Evolutionary conservation across 805 yeast species (phyloP).

Genomic region (Teunomyces aglyptinius): DNA sequence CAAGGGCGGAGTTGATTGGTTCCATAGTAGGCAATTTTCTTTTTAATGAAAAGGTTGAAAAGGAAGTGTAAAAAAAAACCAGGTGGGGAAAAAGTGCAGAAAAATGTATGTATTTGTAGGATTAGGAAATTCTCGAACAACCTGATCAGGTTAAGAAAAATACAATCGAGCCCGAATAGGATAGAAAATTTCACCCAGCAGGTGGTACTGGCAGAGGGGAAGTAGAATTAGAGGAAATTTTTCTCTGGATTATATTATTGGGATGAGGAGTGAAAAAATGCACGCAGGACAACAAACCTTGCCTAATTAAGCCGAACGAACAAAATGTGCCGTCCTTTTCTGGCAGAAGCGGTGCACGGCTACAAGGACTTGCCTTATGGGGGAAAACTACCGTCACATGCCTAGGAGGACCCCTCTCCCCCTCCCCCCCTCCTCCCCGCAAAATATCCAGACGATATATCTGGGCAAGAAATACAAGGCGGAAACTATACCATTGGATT

Average conservation of each 20-base stretch:
- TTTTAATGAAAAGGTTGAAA: background rate
- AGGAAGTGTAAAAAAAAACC: background rate
- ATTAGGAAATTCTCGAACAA: background rate
- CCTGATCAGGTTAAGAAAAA: slow-evolving; percentile 3
- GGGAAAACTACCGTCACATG: background rate
- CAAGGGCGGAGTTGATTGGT: slow-evolving; percentile 25
- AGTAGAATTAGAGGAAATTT: background rate
- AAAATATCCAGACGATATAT: no score
- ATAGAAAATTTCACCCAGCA: background rate
- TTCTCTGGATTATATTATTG: background rate
- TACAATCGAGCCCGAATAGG: background rate
- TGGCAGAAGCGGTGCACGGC: background rate
- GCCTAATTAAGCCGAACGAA: slow-evolving; percentile 1
- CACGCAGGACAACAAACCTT: background rate
- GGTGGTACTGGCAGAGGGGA: background rate
- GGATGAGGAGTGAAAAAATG: slow-evolving; percentile 1
- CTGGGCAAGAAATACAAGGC: no score
- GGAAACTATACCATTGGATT: no score
- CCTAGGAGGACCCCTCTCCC: background rate
- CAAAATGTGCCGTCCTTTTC: background rate
- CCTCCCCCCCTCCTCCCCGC: no score
- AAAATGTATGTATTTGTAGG: background rate
- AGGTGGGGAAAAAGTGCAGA: background rate
- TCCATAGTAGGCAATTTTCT: background rate
- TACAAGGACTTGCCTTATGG: background rate